Conservation (phyloP, 305 asterid genomes). For the Stenogyne calaminthoides region DNA sequence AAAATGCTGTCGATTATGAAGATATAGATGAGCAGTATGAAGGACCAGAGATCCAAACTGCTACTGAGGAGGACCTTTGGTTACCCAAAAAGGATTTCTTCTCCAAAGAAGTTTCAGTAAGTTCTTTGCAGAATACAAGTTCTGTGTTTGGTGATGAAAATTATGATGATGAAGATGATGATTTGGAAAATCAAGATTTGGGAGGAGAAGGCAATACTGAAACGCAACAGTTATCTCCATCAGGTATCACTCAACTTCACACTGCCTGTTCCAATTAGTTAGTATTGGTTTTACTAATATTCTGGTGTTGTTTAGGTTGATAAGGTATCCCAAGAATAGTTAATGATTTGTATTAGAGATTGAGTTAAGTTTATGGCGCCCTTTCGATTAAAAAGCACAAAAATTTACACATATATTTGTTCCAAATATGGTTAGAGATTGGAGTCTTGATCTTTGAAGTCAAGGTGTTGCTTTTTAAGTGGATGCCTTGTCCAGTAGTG, state of each 20-base stretch:
- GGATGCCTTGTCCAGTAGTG: background rate
- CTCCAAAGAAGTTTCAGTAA: slow-evolving; percentile 58
- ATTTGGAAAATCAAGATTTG: slow-evolving; percentile 54
- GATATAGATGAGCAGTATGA: slow-evolving; percentile 98
- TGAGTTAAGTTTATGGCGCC: background rate
- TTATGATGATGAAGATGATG: slow-evolving; percentile 92
- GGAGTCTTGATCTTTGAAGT: background rate
- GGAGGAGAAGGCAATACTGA: slow-evolving; percentile 47
- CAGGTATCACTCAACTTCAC: slow-evolving; percentile 53
- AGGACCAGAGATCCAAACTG: slow-evolving; percentile 94
- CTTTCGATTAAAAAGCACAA: background rate
- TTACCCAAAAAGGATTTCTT: slow-evolving; percentile 71
- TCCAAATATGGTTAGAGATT: background rate
- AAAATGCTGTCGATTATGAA: slow-evolving; percentile 97
- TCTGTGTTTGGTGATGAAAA: slow-evolving; percentile 94
- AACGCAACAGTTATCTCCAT: slow-evolving; percentile 43
- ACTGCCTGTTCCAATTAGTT: slow-evolving; percentile 7
- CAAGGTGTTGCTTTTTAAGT: background rate
- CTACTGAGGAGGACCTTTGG: slow-evolving; percentile 90
- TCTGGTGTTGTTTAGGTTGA: slow-evolving; percentile 13
- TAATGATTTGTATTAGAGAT: background rate
- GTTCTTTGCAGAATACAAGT: slow-evolving; percentile 55
- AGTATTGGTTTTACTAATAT: slow-evolving; percentile 8
- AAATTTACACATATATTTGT: background rate
- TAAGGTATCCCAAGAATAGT: background rate